Evolutionary conservation across 768 basidiomycete genomes (phyloP).

Genomic region (Tricholoma bakamatsutake): DNA sequence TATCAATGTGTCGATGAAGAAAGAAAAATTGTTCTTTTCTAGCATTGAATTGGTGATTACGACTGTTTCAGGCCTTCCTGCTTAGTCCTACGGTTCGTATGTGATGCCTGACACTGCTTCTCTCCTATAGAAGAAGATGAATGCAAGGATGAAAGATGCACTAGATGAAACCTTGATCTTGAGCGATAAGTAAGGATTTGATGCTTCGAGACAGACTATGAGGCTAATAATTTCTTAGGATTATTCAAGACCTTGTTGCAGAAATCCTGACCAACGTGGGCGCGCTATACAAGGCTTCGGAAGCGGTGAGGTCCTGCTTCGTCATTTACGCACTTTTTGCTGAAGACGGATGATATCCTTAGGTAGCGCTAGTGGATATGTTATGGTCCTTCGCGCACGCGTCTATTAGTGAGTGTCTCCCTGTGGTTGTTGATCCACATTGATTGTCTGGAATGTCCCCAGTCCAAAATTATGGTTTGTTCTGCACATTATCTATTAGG

Average conservation of each 20-base stretch:
- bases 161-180: conserved; percentile 85
- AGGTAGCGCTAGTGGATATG: conserved; percentile 89
- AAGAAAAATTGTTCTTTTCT: conserved; percentile 69
- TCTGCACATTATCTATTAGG: background rate
- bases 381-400: conserved; percentile 83
- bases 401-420: conserved; percentile 58
- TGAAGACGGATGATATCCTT: background rate
- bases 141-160: conserved; percentile 84
- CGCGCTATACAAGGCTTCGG: conserved; percentile 83
- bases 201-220: background rate
- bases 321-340: background rate
- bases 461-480: conserved; percentile 46
- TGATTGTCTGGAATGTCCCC: background rate
- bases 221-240: conserved; percentile 33
- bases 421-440: background rate
- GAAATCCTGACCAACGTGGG: conserved; percentile 70
- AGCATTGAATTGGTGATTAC: conserved; percentile 71
- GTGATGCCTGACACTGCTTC: background rate
- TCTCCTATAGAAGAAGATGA: conserved; percentile 68
- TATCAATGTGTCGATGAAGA: conserved; percentile 59
- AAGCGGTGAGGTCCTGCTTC: conserved; percentile 56
- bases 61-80: background rate
- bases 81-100: background rate
- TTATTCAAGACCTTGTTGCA: conserved; percentile 71
- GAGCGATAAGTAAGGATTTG: conserved; percentile 59